phyloP scores from a whole-genome alignment of 2,329 filamentous ascomycete species.

The Colletotrichum nymphaeae region DNA sequence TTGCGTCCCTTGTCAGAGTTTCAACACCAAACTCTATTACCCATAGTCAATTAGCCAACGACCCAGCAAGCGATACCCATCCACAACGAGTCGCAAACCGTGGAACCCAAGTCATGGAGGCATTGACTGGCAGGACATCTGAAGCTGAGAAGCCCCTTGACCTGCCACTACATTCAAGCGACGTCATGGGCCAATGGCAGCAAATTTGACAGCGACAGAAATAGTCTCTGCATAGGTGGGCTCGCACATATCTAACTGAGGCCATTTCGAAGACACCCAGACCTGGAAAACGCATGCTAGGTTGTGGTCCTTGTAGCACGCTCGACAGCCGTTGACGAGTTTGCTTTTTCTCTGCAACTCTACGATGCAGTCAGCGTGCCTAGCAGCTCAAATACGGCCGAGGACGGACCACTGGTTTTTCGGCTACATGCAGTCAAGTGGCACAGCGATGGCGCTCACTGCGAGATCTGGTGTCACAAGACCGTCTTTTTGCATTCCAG shows the following conservation, averaged over 20 bases:
- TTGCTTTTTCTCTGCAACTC: slow-evolving; percentile 6
- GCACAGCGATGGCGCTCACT: slow-evolving; percentile 18
- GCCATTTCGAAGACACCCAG: slow-evolving; percentile 12
- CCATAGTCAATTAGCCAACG: neutral
- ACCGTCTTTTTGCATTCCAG: neutral
- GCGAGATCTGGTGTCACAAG: slow-evolving; percentile 25
- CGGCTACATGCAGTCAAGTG: slow-evolving; percentile 14
- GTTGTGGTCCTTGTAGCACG: neutral
- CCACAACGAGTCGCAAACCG: slow-evolving; percentile 3
- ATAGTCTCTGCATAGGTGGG: neutral
- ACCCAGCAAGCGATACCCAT: neutral
- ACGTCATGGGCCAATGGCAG: slow-evolving; percentile 23
- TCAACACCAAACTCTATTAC: slow-evolving; percentile 30
- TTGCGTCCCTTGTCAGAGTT: slow-evolving; percentile 28
- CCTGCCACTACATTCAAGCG: slow-evolving; percentile 3
- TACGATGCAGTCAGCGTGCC: slow-evolving; percentile 24
- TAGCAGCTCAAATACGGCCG: slow-evolving; percentile 2
- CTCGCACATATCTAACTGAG: neutral
- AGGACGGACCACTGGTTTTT: slow-evolving; percentile 15
- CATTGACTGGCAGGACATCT: slow-evolving; percentile 14
- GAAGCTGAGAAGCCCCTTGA: slow-evolving; percentile 7
- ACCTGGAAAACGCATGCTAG: neutral
- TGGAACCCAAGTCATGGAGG: slow-evolving; percentile 1
- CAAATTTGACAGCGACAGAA: slow-evolving; percentile 11
- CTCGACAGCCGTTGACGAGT: neutral